Conservation (phyloP, 805 yeast genomes). For the Suhomyces xylopsoci region DNA sequence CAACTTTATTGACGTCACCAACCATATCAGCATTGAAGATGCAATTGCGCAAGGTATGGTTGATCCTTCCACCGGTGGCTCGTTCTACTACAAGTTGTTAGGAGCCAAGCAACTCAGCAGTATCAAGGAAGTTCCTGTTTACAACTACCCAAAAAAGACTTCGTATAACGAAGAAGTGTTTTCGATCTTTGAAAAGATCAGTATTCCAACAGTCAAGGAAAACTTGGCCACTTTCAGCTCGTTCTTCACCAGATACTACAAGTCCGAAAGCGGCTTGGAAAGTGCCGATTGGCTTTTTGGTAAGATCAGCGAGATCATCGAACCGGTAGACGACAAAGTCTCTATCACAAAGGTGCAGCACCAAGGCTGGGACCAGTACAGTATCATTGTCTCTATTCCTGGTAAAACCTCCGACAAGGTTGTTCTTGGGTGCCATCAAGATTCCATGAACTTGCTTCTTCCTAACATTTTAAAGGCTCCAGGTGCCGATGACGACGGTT, state of each 20-base stretch:
- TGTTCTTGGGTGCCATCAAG: conserved; percentile 87
- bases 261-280: conserved; percentile 64
- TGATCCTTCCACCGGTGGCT: neutral
- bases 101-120: neutral
- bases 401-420: conserved; percentile 52
- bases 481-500: conserved; percentile 94
- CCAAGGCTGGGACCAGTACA: conserved; percentile 71
- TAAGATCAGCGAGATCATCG: conserved; percentile 41
- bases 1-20: conserved; percentile 65
- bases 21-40: conserved; percentile 32
- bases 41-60: conserved; percentile 24
- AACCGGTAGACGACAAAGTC: conserved; percentile 22
- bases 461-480: conserved; percentile 75
- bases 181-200: conserved; percentile 42
- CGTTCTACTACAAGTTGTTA: conserved; percentile 2
- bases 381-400: conserved; percentile 63
- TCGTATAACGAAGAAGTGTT: conserved; percentile 37
- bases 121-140: conserved; percentile 22
- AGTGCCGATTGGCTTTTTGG: conserved; percentile 68
- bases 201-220: conserved; percentile 44
- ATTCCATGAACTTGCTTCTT: conserved; percentile 69
- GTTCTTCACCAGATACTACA: conserved; percentile 75
- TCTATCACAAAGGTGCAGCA: conserved; percentile 55
- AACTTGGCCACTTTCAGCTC: conserved; percentile 63
- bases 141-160: conserved; percentile 52